Conservation (phyloP, 2,329 filamentous ascomycete species). For the Aspergillus melleus region DNA sequence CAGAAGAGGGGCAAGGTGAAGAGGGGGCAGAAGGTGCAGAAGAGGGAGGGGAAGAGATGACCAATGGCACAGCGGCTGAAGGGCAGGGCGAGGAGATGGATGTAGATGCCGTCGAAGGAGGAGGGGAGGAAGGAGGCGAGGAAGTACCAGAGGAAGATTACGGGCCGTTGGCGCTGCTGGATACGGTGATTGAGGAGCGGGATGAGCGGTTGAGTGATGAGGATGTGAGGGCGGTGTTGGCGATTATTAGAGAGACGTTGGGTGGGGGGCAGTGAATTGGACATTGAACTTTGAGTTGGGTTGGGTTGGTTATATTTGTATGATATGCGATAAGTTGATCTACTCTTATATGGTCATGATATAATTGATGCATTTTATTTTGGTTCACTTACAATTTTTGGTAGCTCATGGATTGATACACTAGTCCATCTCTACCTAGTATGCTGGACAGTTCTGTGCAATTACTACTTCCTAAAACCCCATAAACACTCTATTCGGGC, state of each 20-base stretch:
- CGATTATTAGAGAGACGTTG: conserved; percentile 37
- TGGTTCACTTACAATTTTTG: too few species aligned
- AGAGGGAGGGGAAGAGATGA: conserved; percentile 16
- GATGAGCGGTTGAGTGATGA: conserved; percentile 42
- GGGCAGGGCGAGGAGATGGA: conserved; percentile 3
- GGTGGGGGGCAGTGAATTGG: conserved; percentile 6
- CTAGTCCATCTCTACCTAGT: too few species aligned
- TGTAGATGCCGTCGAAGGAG: conserved; percentile 15
- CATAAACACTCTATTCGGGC: too few species aligned
- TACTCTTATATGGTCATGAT: neutral
- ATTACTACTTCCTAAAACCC: too few species aligned
- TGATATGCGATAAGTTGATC: neutral
- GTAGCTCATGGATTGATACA: too few species aligned
- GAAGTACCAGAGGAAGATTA: conserved; percentile 34
- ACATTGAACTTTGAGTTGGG: neutral
- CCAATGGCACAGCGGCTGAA: conserved; percentile 2
- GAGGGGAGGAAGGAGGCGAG: conserved; percentile 16
- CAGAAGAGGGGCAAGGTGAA: conserved; percentile 4
- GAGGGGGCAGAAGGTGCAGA: conserved; percentile 13
- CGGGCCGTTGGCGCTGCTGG: conserved; percentile 38
- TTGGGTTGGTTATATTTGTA: neutral
- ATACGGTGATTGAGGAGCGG: conserved; percentile 45
- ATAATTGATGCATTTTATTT: neutral
- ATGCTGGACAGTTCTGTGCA: too few species aligned
- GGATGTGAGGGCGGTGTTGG: conserved; percentile 36